A percentile compares a stretch with the other conserved stretches of the same genome.
phyloP scores from a whole-genome alignment of 495 filamentous ascomycete genomes.

The Penicillium chermesinum region DNA sequence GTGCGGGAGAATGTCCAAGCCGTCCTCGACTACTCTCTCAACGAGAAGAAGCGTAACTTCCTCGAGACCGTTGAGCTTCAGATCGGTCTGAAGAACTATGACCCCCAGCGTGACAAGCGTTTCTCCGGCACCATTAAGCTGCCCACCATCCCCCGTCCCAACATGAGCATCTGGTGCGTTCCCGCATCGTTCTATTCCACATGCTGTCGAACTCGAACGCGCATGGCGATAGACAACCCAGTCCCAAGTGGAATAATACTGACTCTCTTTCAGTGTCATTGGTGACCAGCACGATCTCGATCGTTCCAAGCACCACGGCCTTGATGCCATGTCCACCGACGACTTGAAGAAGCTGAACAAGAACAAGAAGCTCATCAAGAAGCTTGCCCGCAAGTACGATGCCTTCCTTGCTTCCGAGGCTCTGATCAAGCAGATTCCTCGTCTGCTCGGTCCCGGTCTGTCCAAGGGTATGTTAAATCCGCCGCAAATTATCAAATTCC shows the following conservation, averaged over 20 bases:
- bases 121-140: constrained; percentile 98
- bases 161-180: constrained; percentile 85
- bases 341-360: constrained; percentile 99
- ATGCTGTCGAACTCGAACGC: neutral
- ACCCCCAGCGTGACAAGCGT: constrained; percentile 99
- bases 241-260: no score
- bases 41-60: constrained; percentile 99
- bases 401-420: constrained; percentile 94
- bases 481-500: neutral
- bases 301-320: constrained; percentile 94
- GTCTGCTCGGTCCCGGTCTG: constrained; percentile 96
- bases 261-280: constrained; percentile 59
- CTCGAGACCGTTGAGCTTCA: constrained; percentile 88
- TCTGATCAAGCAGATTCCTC: constrained; percentile 98
- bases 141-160: constrained; percentile 81
- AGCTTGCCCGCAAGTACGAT: constrained; percentile 99
- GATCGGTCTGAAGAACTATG: constrained; percentile 99
- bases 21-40: constrained; percentile 86
- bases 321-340: constrained; percentile 95
- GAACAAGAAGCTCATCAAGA: constrained; percentile 99
- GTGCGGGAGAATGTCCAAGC: constrained; percentile 90
- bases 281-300: constrained; percentile 99
- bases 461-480: constrained; percentile 71
- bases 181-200: neutral
- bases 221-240: no score